Evolutionary conservation across 1,139 yeast species (phyloP).

Genomic region (Nadsonia starkeyi-henricii): DNA sequence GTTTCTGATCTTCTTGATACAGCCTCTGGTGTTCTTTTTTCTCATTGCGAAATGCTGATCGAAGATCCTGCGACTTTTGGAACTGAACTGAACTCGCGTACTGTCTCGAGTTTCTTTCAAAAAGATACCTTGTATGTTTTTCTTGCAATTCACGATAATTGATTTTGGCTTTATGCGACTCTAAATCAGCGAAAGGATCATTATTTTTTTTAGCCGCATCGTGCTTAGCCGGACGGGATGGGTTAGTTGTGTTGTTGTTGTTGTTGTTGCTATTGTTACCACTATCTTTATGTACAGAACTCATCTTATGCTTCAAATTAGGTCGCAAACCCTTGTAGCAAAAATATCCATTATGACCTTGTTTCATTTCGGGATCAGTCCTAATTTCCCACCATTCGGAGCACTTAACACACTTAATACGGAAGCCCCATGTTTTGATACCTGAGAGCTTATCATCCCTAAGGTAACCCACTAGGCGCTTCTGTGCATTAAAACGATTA

Average conservation of each 20-base stretch:
- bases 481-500: not conserved
- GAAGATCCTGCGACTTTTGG: not conserved
- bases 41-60: not conserved
- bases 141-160: not conserved
- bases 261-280: no score
- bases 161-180: constrained; percentile 7
- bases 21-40: not conserved
- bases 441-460: constrained; percentile 19
- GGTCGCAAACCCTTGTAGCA: not conserved
- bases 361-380: constrained; percentile 19
- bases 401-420: constrained; percentile 20
- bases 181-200: constrained; percentile 14
- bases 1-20: not conserved
- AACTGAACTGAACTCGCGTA: not conserved
- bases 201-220: constrained; percentile 3
- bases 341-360: not conserved
- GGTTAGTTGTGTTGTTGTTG: no score
- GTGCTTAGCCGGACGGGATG: not conserved
- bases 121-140: not conserved
- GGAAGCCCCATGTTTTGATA: constrained; percentile 21
- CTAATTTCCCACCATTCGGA: constrained; percentile 16
- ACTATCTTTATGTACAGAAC: no score
- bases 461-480: not conserved
- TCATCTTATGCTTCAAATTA: not conserved
- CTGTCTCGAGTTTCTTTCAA: not conserved